These are phyloP conservation scores for Phyllosticta citribraziliensis DNA, from an alignment of 2,329 filamentous ascomycete genomes.

Conservation along the genomic window DNA sequence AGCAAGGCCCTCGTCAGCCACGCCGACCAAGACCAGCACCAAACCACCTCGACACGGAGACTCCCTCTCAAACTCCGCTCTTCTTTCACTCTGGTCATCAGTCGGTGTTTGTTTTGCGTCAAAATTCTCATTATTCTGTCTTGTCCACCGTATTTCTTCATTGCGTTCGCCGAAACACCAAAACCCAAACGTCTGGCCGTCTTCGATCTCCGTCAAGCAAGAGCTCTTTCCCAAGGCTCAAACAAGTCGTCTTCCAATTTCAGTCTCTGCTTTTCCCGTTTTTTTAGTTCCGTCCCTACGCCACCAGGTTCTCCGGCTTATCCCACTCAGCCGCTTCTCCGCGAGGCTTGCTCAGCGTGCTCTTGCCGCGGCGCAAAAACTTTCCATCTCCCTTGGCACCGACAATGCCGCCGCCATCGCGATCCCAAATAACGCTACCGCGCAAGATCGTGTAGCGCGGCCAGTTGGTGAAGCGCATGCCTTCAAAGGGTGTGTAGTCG, in stretches of 20 bases:
- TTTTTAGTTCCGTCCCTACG: not conserved
- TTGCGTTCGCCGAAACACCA: too few relatives aligned
- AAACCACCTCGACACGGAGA: too few relatives aligned
- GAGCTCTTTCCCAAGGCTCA: not conserved
- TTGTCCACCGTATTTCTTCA: too few relatives aligned
- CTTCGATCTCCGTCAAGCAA: too few relatives aligned
- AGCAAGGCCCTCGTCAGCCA: too few relatives aligned
- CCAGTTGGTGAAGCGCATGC: slow-evolving; percentile 48
- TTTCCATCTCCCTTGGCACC: slow-evolving; percentile 40
- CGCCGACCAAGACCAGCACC: too few relatives aligned
- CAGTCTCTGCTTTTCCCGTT: not conserved
- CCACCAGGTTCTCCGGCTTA: slow-evolving; percentile 1
- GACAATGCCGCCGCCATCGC: slow-evolving; percentile 41
- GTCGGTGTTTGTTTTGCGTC: too few relatives aligned
- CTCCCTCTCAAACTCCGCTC: too few relatives aligned
- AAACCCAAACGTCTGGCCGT: too few relatives aligned
- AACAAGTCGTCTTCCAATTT: too few relatives aligned
- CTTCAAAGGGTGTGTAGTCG: slow-evolving; percentile 55
- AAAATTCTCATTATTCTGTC: too few relatives aligned
- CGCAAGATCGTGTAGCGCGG: slow-evolving; percentile 51
- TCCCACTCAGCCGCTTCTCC: slow-evolving; percentile 14
- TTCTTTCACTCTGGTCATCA: too few relatives aligned
- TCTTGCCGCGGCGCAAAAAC: slow-evolving; percentile 38
- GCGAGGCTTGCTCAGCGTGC: slow-evolving; percentile 26
- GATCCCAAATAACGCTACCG: slow-evolving; percentile 50